Evolutionary conservation across 345 rosid species (phyloP), one percentile per base, ranked within the genome.

Genomic region (Turritis glabra): DNA sequence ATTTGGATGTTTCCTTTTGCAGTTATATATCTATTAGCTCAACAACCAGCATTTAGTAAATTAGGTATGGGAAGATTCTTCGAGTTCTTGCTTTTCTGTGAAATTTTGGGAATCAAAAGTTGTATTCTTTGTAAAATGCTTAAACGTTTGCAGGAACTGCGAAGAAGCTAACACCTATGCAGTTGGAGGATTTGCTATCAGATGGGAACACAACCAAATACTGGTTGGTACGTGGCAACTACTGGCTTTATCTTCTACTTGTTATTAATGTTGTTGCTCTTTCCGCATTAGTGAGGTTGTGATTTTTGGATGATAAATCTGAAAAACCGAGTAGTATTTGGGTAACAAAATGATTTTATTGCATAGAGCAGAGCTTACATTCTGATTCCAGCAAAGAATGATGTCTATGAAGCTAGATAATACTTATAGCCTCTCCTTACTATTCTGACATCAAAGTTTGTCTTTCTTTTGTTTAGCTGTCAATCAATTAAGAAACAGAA

Each of bases 131-230:
- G 9, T 63, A 35, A 33, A 30, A 22, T 57, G 47, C 37, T 71
- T 74, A 12, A 63, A 60, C 14, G 50, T 53, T 77, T 79, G 54
- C 80, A 91, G 98, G 97, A 71, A 63, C 78, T 32, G 74, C 89
- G 10, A 81, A 48, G 80, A 93, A 84, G 85, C 71, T 89, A 56
- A 93, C 98, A 38, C 98, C 97, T 3, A 77, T 89, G 69, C 98
- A 93, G 79, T 80, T 91, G 82, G 97, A 93, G 81, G 83, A 89
- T 47, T 77, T 86, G 82, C 76, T 93, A 26, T 87, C 87, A 2
- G 94, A 91, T 60, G 97, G 96, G 78, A 81, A 72, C 79, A 84
- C 89, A 53, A 86, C 97, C 53, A 89, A 84, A 48, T 89, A 81
- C 67, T 93, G 98, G 97, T 84, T 93, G 98, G 97, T 93, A 81